phyloP scores from a whole-genome alignment of 2,329 filamentous ascomycete genomes.

The Hawksworthiomyces lignivorus region DNA sequence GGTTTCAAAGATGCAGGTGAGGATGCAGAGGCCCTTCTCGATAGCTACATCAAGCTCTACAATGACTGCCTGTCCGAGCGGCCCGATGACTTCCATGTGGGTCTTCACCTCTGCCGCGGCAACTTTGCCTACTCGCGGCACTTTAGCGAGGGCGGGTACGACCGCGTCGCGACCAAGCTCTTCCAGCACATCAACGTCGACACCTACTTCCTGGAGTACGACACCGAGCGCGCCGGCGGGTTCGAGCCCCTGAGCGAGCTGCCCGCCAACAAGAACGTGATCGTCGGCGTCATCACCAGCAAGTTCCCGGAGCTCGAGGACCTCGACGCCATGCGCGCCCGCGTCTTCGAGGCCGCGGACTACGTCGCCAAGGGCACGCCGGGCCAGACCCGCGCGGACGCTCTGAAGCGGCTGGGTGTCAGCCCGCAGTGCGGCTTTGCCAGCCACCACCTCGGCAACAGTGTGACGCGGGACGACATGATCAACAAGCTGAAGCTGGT shows the following conservation, averaged over 20 bases:
- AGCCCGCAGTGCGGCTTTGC: constrained; percentile 66
- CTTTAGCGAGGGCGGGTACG: constrained; percentile 58
- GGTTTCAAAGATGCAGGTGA: constrained; percentile 50
- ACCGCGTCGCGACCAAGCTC: constrained; percentile 53
- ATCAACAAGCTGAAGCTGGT: constrained; percentile 63
- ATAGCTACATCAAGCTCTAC: constrained; percentile 65
- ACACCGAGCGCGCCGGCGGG: constrained; percentile 48
- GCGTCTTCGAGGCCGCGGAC: constrained; percentile 51
- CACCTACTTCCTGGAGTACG: constrained; percentile 41
- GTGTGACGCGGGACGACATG: constrained; percentile 61
- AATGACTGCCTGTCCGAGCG: constrained; percentile 58
- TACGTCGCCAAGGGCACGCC: constrained; percentile 56
- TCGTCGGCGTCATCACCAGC: constrained; percentile 45
- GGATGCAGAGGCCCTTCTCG: constrained; percentile 56
- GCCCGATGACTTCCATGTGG: constrained; percentile 60
- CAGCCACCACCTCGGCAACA: constrained; percentile 60
- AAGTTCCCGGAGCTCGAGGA: constrained; percentile 27
- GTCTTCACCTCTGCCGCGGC: constrained; percentile 58
- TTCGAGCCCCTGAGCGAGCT: constrained; percentile 55
- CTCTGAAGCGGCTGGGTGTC: constrained; percentile 56
- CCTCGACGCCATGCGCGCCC: constrained; percentile 43
- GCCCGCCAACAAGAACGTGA: constrained; percentile 53
- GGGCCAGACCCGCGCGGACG: constrained; percentile 53
- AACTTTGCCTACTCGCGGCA: constrained; percentile 57
- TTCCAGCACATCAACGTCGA: constrained; percentile 52